Base-by-base conservation (phyloP, 2,329 filamentous ascomycete species). In the Claviceps sp. region DNA sequence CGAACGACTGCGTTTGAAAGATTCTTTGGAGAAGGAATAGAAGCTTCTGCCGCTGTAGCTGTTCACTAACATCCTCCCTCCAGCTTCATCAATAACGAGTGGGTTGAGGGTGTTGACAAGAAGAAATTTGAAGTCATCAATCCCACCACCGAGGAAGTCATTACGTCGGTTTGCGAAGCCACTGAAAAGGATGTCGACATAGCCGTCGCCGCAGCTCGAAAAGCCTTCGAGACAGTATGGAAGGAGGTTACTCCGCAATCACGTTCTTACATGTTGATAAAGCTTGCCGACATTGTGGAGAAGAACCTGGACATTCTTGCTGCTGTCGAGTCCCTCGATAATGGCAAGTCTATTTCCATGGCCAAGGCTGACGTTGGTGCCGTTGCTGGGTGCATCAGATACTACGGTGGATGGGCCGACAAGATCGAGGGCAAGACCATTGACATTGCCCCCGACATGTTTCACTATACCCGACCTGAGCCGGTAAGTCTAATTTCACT, bases 61-160 rank as follows among this genome's bases (percentile, higher is more conserved):
- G 17, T 17, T 45, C 7, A 22, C 52, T 43, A 26, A 50, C 2
- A 16, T 34, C 16, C 11, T 5, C 6, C 48, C 22, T 19, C 10
- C 62, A 88, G 85, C 56, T 93, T 88, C 78, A 93, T 95, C 79
- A 90, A 93, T 80, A 90, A 91, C 70, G 85, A 96, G 71, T 96
- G 84, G 73, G 81, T 94, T 58, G 68, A 70, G 63, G 77, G 82
- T 66, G 82, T 85, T 57, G 87, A 95, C 62, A 89, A 89, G 73
- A 85, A 88, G 79, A 89, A 84, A 60, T 93, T 95, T 65, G 89
- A 95, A 72, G 86, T 89, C 69, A 84, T 93, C 77, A 95, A 95
- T 79, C 89, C 89, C 55, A 65, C 84, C 58, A 88, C 81, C 58
- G 90, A 95, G 70, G 82, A 89, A 70, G 81, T 88, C 64, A 94